A percentile compares a stretch with the other conserved stretches of the same genome.
Evolutionary conservation across 2,329 filamentous ascomycete genomes (phyloP).

Genomic region (Onygena corvina): DNA sequence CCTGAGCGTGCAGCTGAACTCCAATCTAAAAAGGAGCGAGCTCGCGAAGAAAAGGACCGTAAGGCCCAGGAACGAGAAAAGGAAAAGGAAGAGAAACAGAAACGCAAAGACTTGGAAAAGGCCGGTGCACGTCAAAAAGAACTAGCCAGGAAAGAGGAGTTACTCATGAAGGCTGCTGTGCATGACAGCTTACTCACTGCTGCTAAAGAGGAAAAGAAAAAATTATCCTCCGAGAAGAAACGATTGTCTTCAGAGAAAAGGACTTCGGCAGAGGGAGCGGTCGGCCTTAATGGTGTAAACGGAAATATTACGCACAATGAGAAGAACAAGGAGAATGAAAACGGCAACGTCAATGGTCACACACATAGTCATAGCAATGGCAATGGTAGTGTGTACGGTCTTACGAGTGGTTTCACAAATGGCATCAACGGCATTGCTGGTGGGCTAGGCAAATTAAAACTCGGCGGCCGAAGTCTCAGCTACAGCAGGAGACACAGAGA

Average conservation of each 20-base stretch:
- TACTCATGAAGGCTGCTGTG: slow-evolving; percentile 51
- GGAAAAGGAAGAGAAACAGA: slow-evolving; percentile 47
- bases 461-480: slow-evolving; percentile 66
- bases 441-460: slow-evolving; percentile 53
- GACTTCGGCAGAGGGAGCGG: slow-evolving; percentile 9
- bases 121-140: slow-evolving; percentile 39
- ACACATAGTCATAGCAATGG: slow-evolving; percentile 17
- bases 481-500: slow-evolving; percentile 46
- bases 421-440: slow-evolving; percentile 34
- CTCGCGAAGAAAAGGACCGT: slow-evolving; percentile 46
- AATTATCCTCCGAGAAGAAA: slow-evolving; percentile 8
- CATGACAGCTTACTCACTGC: slow-evolving; percentile 51
- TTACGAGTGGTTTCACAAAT: slow-evolving; percentile 22
- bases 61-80: slow-evolving; percentile 38
- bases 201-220: slow-evolving; percentile 45
- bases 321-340: neutral
- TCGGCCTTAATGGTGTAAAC: neutral
- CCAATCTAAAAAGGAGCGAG: slow-evolving; percentile 56
- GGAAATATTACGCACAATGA: neutral
- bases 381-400: slow-evolving; percentile 23
- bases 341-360: neutral
- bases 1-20: slow-evolving; percentile 37
- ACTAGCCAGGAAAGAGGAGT: slow-evolving; percentile 48
- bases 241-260: slow-evolving; percentile 19
- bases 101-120: slow-evolving; percentile 35